Base-by-base conservation (phyloP, 495 filamentous ascomycete genomes). In the Xylaria flabelliformis region DNA sequence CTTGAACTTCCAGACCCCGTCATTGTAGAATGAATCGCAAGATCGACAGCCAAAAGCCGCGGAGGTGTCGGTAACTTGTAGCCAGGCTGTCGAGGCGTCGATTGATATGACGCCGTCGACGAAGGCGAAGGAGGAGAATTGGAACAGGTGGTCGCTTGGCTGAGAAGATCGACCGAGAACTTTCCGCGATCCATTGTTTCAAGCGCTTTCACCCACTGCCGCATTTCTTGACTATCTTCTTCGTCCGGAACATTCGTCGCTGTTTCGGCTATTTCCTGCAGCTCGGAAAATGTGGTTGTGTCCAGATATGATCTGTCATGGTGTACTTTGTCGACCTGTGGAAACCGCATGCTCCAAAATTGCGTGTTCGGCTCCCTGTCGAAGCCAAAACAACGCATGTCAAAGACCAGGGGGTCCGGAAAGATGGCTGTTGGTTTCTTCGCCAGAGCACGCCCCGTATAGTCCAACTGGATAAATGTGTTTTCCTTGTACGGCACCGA, bases 131-230 rank as follows among this genome's bases (percentile, higher is more conserved):
- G 1, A 34, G 48, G 53, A 21, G 7, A 51, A 55, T 76, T 59
- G 2, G 74, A 61, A 39, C 39, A 59, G 19, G 67, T 68, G 39
- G 76, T 81, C 39, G 70, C 66, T 66, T 82, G 79, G 63, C 74
- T 81, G 12, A 42, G 75, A 26, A 70, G 71, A 58, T 84, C 82
- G 10, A 78, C 73, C 4, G 73, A 51, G 36, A 78, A 66, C n/a
- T 75, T 72, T 3, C 74, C 68, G 8, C 80, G 79, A 63, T 86
- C 86, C 1, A 85, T 81, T 50, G 75, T 72, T 66, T 88, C 85
- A 13, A 93, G 74, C 8, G 84, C 86, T 15, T 85, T 82, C 36
- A 84, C 77, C 89, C 90, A 93, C 1, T 81, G 71, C 3, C 82
- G 80, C 73, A 86, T 80, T 72, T 91, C 86, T 41, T 88, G 80